phyloP scores from a whole-genome alignment of 257 asterid species.

The Oldenlandia corymbosa region DNA sequence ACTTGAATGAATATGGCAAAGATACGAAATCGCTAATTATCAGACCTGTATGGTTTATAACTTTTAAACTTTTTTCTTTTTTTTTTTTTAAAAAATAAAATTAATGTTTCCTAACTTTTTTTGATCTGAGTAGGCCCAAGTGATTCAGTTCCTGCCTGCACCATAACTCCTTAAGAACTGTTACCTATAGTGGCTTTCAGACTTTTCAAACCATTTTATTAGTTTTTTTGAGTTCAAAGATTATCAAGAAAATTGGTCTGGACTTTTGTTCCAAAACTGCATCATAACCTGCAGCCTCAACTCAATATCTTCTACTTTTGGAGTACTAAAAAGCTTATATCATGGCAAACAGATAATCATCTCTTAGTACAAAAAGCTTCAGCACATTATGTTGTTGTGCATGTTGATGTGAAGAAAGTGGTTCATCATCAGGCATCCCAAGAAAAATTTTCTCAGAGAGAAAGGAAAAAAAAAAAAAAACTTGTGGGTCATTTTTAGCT shows the following conservation, averaged over 20 bases:
- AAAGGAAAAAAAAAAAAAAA: too few species aligned
- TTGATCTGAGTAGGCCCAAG: conserved; percentile 10
- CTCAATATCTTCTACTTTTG: background rate
- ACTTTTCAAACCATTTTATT: background rate
- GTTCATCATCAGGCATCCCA: too few species aligned
- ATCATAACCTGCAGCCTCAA: background rate
- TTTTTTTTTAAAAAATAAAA: too few species aligned
- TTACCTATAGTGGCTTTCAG: background rate
- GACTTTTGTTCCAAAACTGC: background rate
- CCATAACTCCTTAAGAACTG: background rate
- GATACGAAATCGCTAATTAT: too few species aligned
- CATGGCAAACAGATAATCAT: background rate
- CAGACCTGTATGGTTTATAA: too few species aligned
- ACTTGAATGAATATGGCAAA: too few species aligned
- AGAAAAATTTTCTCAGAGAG: too few species aligned
- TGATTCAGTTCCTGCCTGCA: conserved; percentile 1
- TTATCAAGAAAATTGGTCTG: too few species aligned
- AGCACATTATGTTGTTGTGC: background rate
- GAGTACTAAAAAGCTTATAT: background rate
- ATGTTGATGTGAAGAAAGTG: background rate
- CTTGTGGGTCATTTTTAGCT: background rate
- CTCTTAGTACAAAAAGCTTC: background rate
- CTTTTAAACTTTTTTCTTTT: too few species aligned
- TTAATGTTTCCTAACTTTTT: too few species aligned
- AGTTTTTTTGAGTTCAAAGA: too few species aligned